Conservation (phyloP, 139 green algal species). For the Asterochloris erici region DNA sequence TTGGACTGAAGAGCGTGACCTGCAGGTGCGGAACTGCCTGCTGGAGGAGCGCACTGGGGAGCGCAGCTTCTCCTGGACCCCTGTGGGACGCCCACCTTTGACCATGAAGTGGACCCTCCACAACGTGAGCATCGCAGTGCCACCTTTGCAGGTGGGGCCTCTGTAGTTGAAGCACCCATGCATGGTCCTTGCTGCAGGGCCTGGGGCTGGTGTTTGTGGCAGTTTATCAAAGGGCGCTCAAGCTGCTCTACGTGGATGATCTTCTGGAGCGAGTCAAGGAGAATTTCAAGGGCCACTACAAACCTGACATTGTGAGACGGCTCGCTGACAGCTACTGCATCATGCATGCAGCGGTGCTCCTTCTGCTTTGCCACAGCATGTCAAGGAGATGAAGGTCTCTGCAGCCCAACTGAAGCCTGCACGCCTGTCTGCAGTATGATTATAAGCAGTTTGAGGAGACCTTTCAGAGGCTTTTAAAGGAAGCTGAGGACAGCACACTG, state of each 20-base stretch:
- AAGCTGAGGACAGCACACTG: slow-evolving; percentile 51
- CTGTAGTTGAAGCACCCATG: too few relatives aligned
- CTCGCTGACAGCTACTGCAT: not conserved
- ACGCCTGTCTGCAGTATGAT: slow-evolving; percentile 12
- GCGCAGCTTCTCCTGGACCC: slow-evolving; percentile 70
- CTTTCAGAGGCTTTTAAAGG: slow-evolving; percentile 55
- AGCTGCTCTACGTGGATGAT: slow-evolving; percentile 87
- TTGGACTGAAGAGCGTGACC: too few relatives aligned
- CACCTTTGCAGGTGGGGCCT: too few relatives aligned
- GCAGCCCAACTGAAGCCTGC: not conserved
- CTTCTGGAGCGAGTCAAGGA: slow-evolving; percentile 66
- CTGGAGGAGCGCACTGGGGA: slow-evolving; percentile 90
- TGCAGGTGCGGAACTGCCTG: slow-evolving; percentile 55
- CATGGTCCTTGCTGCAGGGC: slow-evolving; percentile 43
- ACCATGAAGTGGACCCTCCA: slow-evolving; percentile 95
- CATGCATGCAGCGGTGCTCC: not conserved
- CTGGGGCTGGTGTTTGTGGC: slow-evolving; percentile 96
- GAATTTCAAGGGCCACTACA: slow-evolving; percentile 57
- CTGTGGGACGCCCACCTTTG: slow-evolving; percentile 66
- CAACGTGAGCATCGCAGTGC: slow-evolving; percentile 61
- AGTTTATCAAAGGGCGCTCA: slow-evolving; percentile 89
- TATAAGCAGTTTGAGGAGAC: slow-evolving; percentile 41
- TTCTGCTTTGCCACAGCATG: too few relatives aligned
- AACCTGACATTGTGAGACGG: slow-evolving; percentile 8
- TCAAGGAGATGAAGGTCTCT: too few relatives aligned